phyloP scores from a whole-genome alignment of 192 early-diverging fungal species.

The Entomortierella chlamydospora region DNA sequence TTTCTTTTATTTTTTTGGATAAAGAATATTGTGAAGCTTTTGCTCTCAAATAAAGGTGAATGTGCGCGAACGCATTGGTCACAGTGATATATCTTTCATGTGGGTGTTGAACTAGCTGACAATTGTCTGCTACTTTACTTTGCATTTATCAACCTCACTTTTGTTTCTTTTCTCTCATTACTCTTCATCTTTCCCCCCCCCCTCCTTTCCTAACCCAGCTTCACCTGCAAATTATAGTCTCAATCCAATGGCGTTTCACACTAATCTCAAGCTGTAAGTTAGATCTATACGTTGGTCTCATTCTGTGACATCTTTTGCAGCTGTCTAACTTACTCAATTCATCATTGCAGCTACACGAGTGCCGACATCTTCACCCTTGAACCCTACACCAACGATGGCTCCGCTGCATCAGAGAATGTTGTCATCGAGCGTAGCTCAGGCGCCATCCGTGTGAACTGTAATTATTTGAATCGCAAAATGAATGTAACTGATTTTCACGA shows the following conservation, averaged over 20 bases:
- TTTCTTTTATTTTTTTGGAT: neutral
- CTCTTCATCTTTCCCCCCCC: neutral
- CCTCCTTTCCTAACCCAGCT: neutral
- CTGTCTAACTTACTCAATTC: neutral
- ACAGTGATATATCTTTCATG: neutral
- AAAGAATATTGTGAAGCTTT: neutral
- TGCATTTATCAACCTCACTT: neutral
- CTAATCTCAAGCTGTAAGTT: slow-evolving; percentile 50
- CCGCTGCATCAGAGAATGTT: slow-evolving; percentile 63
- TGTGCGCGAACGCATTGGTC: slow-evolving; percentile 9
- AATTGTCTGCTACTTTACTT: neutral
- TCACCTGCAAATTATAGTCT: neutral
- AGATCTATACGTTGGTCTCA: neutral
- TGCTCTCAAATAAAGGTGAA: neutral
- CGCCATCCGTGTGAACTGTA: slow-evolving; percentile 63
- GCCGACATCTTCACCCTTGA: slow-evolving; percentile 67
- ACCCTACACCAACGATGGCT: slow-evolving; percentile 62
- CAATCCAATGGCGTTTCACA: slow-evolving; percentile 23
- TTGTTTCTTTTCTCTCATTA: neutral
- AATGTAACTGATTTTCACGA: too few species aligned
- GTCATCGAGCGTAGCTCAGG: slow-evolving; percentile 68
- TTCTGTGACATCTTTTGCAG: neutral
- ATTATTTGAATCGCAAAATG: neutral
- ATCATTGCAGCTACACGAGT: slow-evolving; percentile 61
- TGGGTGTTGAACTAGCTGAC: neutral